Conservation (phyloP, 78 protist genomes). For the Polysphondylium violaceum region DNA sequence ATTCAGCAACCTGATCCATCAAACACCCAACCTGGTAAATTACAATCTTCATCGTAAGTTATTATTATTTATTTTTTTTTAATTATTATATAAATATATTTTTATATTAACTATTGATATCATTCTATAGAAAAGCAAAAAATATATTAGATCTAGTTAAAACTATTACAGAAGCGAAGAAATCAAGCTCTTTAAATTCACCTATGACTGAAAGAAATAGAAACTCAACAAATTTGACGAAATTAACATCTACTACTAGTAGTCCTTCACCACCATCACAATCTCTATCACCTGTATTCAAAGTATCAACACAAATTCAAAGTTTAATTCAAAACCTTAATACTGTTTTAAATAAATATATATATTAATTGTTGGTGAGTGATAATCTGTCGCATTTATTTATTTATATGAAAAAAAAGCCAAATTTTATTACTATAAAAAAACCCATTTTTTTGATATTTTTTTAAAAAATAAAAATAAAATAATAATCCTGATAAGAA, state of each 20-base stretch:
- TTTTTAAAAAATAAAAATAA: too few species aligned
- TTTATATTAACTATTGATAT: neutral
- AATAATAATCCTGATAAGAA: too few species aligned
- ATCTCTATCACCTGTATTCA: neutral
- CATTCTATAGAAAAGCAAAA: conserved; percentile 20
- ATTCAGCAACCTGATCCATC: conserved; percentile 71
- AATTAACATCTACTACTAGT: too few species aligned
- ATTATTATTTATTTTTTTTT: too few species aligned
- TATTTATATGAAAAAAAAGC: too few species aligned
- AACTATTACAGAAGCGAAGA: conserved; percentile 17
- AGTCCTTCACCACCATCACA: neutral
- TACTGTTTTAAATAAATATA: conserved; percentile 60
- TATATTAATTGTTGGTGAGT: conserved; percentile 32
- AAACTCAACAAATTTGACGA: too few species aligned
- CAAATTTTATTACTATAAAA: too few species aligned
- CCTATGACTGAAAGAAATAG: too few species aligned
- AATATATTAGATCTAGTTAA: conserved; percentile 17
- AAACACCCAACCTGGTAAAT: conserved; percentile 39
- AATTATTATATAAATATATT: conserved; percentile 1
- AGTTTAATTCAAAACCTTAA: conserved; percentile 15
- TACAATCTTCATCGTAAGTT: conserved; percentile 19
- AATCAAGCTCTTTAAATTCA: too few species aligned
- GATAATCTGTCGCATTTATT: too few species aligned
- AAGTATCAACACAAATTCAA: conserved; percentile 13
- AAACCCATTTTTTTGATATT: too few species aligned